Conservation (phyloP, 108 stramenopile species). For the Chaetoceros muelleri region DNA sequence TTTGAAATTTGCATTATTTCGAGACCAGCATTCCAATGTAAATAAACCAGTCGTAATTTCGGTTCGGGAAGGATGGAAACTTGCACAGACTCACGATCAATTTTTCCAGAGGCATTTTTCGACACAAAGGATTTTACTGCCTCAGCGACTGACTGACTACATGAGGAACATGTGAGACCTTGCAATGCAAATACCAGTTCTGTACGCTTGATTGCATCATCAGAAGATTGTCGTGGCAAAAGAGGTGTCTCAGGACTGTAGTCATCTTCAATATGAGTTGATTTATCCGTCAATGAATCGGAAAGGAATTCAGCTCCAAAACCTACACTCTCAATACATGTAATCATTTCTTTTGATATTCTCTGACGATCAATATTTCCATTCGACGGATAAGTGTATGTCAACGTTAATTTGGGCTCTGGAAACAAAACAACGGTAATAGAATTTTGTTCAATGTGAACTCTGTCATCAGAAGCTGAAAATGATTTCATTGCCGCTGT, state of each 20-base stretch:
- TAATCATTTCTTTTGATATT: slow-evolving; percentile 11
- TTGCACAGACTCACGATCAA: slow-evolving; percentile 24
- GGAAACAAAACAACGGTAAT: slow-evolving; percentile 10
- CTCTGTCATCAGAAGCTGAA: slow-evolving; percentile 6
- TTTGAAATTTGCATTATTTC: not conserved
- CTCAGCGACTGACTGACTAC: slow-evolving; percentile 20
- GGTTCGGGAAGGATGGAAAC: slow-evolving; percentile 34
- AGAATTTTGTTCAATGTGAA: slow-evolving; percentile 21
- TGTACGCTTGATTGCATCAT: not conserved
- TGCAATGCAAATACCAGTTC: slow-evolving; percentile 21
- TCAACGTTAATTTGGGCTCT: slow-evolving; percentile 1
- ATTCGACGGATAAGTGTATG: not conserved
- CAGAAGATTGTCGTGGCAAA: no score
- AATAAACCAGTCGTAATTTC: slow-evolving; percentile 13
- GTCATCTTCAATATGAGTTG: slow-evolving; percentile 12
- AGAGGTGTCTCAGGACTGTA: no score
- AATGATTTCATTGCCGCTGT: slow-evolving; percentile 12
- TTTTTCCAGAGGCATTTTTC: not conserved
- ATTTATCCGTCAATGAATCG: not conserved
- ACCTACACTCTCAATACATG: slow-evolving; percentile 21
- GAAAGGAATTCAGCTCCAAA: slow-evolving; percentile 18
- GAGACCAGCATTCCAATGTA: slow-evolving; percentile 6
- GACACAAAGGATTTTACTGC: slow-evolving; percentile 20
- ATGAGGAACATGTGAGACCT: slow-evolving; percentile 32
- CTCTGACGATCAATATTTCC: not conserved